Evolutionary conservation across 257 asterid genomes (phyloP).

Genomic region (Rhazya stricta): DNA sequence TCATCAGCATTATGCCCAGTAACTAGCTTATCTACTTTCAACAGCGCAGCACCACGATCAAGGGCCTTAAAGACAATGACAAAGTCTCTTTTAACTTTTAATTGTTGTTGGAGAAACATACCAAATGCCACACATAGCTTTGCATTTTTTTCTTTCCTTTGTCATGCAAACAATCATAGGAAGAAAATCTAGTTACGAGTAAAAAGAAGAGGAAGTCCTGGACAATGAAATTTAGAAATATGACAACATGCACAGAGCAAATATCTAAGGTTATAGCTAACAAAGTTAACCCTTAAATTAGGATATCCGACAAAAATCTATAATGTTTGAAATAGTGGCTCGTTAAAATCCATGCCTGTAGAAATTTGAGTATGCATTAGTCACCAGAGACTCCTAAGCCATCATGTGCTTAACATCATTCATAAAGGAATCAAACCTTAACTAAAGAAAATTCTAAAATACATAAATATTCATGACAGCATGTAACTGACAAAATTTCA

Average conservation of each 20-base stretch:
- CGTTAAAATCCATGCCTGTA: neutral
- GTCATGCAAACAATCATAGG: neutral
- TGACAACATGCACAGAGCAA: neutral
- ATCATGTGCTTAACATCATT: neutral
- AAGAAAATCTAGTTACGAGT: neutral
- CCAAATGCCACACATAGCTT: neutral
- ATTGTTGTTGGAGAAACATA: neutral
- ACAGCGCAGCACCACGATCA: slow-evolving; percentile 92
- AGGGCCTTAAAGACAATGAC: slow-evolving; percentile 62
- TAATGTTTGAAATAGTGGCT: neutral
- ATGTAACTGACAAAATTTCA: neutral
- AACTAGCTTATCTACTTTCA: slow-evolving; percentile 92
- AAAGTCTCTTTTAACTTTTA: neutral
- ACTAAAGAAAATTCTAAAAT: neutral
- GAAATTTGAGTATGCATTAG: neutral
- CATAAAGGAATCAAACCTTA: neutral
- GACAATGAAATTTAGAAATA: neutral
- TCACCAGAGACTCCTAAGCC: neutral
- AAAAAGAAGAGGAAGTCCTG: neutral
- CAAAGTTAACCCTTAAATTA: neutral
- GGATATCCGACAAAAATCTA: neutral
- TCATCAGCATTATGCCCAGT: slow-evolving; percentile 99
- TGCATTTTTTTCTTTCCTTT: neutral
- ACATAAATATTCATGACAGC: neutral
- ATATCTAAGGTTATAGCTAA: neutral